Base-by-base conservation (phyloP, 2,329 filamentous ascomycete genomes). In the Nemania sp. region DNA sequence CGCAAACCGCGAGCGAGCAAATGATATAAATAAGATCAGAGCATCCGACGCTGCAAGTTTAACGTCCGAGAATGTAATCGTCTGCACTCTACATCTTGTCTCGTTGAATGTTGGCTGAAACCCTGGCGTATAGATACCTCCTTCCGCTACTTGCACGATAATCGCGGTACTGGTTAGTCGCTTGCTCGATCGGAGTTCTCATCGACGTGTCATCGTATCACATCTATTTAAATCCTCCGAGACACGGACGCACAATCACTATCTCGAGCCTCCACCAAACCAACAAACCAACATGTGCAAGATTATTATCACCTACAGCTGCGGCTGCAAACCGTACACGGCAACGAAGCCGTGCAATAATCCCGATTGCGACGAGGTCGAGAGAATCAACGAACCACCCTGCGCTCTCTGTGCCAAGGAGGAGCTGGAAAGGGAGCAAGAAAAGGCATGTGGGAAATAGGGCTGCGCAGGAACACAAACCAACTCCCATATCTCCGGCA, bases 271-370 rank as follows among this genome's bases (percentile, higher is more conserved):
- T n/a, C 32, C n/a, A n/a, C 22, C 35, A 38, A 27, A 18, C 38
- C 65, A 57, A 38, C 53, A 71, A 69, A 18, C 27, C 65, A 60
- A 29, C 53, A 71, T 71, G 69, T 71, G 69, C 56, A 51, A 66
- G 11, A 49, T 71, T n/a, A 53, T 67, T 49, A 64, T 71, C 63
- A 67, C 45, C 0, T 69, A 69, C 49, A 45, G 29, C 13, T 71
- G 69, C 57, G 69, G 63, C 57, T 71, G 69, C 54, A 69, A 67
- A 52, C 60, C 66, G 5, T 69, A 66, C 10, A 24, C 2, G 7
- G 63, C 22, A 5, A 43, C 5, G 11, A 63, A 66, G 10, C 29
- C 49, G 41, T 71, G 69, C 63, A 22, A 51, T 11, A 32, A 35
- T 1, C 43, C 49, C 18, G 24, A 65, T 11, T 69, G 69, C 60